Evolutionary conservation across 2,329 filamentous ascomycete species (phyloP).

Genomic region (Pyricularia pennisetigena): DNA sequence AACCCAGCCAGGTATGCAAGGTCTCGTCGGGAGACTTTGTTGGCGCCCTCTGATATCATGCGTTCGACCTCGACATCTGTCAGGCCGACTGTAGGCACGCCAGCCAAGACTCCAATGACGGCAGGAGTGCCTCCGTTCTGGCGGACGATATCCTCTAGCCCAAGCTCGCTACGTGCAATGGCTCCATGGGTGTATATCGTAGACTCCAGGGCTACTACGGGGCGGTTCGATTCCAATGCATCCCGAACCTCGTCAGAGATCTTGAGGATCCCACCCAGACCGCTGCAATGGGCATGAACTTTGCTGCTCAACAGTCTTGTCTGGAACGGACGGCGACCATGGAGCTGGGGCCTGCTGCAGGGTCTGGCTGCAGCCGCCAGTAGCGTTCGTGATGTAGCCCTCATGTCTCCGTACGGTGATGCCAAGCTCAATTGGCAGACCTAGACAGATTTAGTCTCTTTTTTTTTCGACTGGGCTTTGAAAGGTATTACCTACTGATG

Average conservation of each 20-base stretch:
- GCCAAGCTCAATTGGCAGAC: neutral
- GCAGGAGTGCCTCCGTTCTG: constrained; percentile 76
- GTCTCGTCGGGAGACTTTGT: constrained; percentile 83
- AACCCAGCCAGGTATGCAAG: constrained; percentile 71
- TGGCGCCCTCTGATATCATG: constrained; percentile 62
- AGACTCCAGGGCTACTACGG: constrained; percentile 86
- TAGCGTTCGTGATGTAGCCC: neutral
- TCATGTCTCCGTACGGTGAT: neutral
- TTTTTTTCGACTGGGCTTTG: neutral
- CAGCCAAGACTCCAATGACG: constrained; percentile 80
- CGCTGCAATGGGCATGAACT: neutral
- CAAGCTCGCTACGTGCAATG: constrained; percentile 54
- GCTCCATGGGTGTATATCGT: constrained; percentile 96
- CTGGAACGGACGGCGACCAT: neutral
- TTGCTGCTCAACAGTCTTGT: neutral
- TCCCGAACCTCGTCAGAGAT: constrained; percentile 76
- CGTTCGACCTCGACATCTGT: constrained; percentile 59
- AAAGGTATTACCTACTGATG: neutral
- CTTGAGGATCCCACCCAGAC: neutral
- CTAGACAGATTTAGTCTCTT: neutral
- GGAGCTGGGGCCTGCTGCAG: neutral
- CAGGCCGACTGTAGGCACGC: constrained; percentile 73
- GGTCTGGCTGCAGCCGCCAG: neutral
- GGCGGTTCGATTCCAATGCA: constrained; percentile 63
- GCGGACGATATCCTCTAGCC: constrained; percentile 74